phyloP scores from a whole-genome alignment of 163 green algal species.

The Smithsoniella earleae region DNA sequence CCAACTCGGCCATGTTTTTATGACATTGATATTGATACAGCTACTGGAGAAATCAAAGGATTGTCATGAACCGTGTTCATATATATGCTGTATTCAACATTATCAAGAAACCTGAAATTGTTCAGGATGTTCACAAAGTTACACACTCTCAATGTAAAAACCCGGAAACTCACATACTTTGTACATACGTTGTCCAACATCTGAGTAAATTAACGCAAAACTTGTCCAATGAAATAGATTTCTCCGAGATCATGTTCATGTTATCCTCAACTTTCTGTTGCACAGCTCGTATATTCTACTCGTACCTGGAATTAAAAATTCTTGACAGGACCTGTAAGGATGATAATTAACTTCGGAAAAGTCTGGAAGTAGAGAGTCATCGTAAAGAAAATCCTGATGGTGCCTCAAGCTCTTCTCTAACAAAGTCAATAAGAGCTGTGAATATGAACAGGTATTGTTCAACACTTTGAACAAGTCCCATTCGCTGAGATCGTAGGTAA shows the following conservation, averaged over 20 bases:
- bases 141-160: no score
- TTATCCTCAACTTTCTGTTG: background rate
- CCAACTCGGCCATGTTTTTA: conserved; percentile 91
- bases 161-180: background rate
- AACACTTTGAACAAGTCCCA: conserved; percentile 53
- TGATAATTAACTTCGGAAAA: no score
- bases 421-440: conserved; percentile 35
- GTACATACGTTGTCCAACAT: background rate
- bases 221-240: background rate
- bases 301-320: no score
- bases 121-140: no score
- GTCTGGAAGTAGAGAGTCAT: no score
- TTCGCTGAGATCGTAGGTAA: conserved; percentile 45
- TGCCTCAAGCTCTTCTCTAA: conserved; percentile 39
- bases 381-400: conserved; percentile 6
- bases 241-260: background rate
- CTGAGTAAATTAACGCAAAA: background rate
- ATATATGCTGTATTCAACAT: no score
- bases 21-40: conserved; percentile 40
- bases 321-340: no score
- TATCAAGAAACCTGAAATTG: no score
- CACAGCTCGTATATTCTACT: background rate
- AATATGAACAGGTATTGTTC: conserved; percentile 59
- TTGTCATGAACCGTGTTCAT: conserved; percentile 9
- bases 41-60: conserved; percentile 15